Base-by-base conservation (phyloP, 2,329 filamentous ascomycete genomes). In the Chrysosporium keratinophilum region DNA sequence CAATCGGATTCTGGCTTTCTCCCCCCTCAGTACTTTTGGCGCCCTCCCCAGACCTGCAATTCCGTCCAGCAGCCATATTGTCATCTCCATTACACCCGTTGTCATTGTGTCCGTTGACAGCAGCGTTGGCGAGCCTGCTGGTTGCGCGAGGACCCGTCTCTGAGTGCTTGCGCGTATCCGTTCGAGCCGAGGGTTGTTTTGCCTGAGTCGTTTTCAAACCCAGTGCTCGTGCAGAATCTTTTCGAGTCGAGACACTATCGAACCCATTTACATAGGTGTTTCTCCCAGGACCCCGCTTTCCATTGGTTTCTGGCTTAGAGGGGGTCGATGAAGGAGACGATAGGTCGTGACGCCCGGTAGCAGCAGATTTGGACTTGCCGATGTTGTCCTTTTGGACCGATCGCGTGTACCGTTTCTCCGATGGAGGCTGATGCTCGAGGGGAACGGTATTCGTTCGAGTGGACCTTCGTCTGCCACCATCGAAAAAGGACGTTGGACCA, bases 401-500 rank as follows among this genome's bases (percentile, higher is more conserved):
- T 56, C 74, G 72, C 41, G 74, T 74, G 48, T 72, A 68, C 56
- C 74, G 68, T 58, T 74, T 74, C 40, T 73, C 72, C 34, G 72
- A 74, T 43, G 71, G 71, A 37, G 74, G 69, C 56, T 74, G 73
- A 47, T 73, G 60, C 43, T 76, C 75, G 50, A 73, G 58, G 12
- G 77, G 76, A 17, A 78, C 64, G 52, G 59, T 58, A 59, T 71
- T 72, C 51, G 79, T 78, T 61, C 81, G 73, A 47, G 79, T 78
- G 43, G 81, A 84, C 67, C 79, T 81, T 56, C 81, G 74, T 59
- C 76, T 76, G 39, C 81, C 81, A 65, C 80, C 76, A 56, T 78
- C 75, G 44, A 85, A 79, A 66, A 94, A 90, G 0, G 87, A 85
- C 2, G 91, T 93, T 19, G 93, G 93, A 0, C 93, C 93, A 28